Evolutionary conservation across 1,284 basidiomycete genomes (phyloP).

Genomic region (Ustilago nuda): DNA sequence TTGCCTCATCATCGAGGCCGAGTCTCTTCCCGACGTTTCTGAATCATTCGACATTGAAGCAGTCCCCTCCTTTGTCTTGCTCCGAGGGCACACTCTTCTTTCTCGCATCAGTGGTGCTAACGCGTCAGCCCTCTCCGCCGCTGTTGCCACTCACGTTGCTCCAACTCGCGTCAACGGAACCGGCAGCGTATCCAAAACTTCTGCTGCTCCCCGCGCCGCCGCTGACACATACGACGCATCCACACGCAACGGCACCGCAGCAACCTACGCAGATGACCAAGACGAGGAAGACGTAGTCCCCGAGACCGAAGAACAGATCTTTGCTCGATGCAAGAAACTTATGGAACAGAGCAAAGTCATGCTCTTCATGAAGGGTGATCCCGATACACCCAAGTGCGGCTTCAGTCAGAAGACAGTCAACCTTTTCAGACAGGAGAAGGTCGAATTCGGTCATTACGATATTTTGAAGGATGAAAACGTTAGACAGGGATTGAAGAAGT

Average conservation of each 20-base stretch:
- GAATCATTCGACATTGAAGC: slow-evolving; percentile 93
- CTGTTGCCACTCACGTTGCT: slow-evolving; percentile 73
- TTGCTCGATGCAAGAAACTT: slow-evolving; percentile 75
- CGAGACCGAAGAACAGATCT: slow-evolving; percentile 78
- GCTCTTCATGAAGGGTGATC: slow-evolving; percentile 97
- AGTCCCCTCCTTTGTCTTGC: slow-evolving; percentile 86
- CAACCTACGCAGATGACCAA: slow-evolving; percentile 32
- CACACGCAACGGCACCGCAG: slow-evolving; percentile 22
- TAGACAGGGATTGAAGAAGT: slow-evolving; percentile 83
- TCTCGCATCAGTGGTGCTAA: slow-evolving; percentile 85
- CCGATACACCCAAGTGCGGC: slow-evolving; percentile 79
- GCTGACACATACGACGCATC: slow-evolving; percentile 50
- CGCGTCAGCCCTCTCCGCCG: slow-evolving; percentile 76
- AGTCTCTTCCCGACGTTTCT: slow-evolving; percentile 85
- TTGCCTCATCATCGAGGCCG: slow-evolving; percentile 91
- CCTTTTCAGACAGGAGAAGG: slow-evolving; percentile 75
- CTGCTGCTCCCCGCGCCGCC: slow-evolving; percentile 55
- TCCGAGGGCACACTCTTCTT: slow-evolving; percentile 89
- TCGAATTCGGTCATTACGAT: slow-evolving; percentile 80
- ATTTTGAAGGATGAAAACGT: slow-evolving; percentile 80
- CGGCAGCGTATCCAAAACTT: slow-evolving; percentile 58
- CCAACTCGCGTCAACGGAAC: slow-evolving; percentile 67
- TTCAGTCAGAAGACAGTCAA: slow-evolving; percentile 80
- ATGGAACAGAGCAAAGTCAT: slow-evolving; percentile 80
- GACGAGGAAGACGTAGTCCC: slow-evolving; percentile 51